A percentile compares a stretch with the other conserved stretches of the same genome.
Evolutionary conservation across 106 monocot genomes (phyloP).

Genomic region (Acorus calamus): DNA sequence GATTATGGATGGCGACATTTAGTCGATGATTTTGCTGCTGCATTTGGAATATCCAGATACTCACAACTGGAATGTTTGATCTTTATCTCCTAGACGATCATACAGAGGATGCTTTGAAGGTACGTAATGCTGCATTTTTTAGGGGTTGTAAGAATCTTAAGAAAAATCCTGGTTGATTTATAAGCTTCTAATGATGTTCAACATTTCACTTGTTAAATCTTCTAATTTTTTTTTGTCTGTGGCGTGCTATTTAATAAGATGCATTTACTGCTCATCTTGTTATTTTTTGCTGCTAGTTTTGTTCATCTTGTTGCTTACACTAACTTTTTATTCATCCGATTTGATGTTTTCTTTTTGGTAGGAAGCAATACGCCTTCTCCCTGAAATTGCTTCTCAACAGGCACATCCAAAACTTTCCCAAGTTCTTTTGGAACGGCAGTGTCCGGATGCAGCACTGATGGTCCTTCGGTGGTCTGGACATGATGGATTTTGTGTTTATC

Average conservation of each 20-base stretch:
- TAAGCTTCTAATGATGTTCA: no score
- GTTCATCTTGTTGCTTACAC: background rate
- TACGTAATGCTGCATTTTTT: constrained; percentile 5
- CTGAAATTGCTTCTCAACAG: constrained; percentile 60
- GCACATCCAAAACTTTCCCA: constrained; percentile 77
- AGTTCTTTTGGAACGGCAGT: constrained; percentile 73
- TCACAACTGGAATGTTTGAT: constrained; percentile 52
- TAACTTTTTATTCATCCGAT: background rate
- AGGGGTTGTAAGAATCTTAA: no score
- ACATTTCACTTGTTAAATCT: no score
- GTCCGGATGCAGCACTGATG: constrained; percentile 62
- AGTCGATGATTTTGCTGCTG: constrained; percentile 77
- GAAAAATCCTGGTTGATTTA: no score
- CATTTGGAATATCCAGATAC: constrained; percentile 51
- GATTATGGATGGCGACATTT: constrained; percentile 64
- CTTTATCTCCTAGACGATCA: constrained; percentile 96
- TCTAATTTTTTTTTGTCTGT: background rate
- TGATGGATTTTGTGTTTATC: constrained; percentile 43
- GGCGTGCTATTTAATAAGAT: no score
- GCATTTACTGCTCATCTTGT: background rate
- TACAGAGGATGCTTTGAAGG: constrained; percentile 60
- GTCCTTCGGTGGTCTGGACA: constrained; percentile 63
- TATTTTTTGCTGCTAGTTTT: background rate
- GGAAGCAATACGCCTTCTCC: constrained; percentile 65
- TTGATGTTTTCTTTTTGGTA: constrained; percentile 17